Evolutionary conservation across 2,329 filamentous ascomycete species (phyloP).

Genomic region (Aspergillus sp.): DNA sequence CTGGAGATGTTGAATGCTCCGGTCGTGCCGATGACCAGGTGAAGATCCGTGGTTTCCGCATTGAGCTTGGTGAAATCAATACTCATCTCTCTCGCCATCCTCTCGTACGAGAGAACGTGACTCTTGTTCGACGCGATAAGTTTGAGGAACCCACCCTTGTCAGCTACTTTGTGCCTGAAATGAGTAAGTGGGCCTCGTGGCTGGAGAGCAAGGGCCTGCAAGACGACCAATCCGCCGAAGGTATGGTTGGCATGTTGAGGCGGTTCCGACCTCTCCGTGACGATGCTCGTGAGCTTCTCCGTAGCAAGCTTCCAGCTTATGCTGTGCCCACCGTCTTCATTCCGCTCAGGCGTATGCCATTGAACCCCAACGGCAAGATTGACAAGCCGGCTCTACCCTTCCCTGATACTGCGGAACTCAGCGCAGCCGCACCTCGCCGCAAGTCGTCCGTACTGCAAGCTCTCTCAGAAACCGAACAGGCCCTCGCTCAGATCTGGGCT

Average conservation of each 20-base stretch:
- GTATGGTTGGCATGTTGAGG: slow-evolving; percentile 60
- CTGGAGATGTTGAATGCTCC: slow-evolving; percentile 75
- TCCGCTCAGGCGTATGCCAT: slow-evolving; percentile 70
- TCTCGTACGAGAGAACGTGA: slow-evolving; percentile 82
- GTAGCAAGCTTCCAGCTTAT: slow-evolving; percentile 72
- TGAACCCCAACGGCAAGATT: slow-evolving; percentile 87
- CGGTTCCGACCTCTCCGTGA: slow-evolving; percentile 65
- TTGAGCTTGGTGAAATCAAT: slow-evolving; percentile 94
- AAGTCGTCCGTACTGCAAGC: slow-evolving; percentile 53
- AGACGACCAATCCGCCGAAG: slow-evolving; percentile 55
- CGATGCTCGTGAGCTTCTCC: slow-evolving; percentile 69
- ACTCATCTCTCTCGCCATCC: slow-evolving; percentile 75
- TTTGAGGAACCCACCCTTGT: slow-evolving; percentile 85
- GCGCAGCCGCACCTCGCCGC: slow-evolving; percentile 58
- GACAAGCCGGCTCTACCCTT: slow-evolving; percentile 80
- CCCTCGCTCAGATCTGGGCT: slow-evolving; percentile 74
- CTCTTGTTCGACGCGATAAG: slow-evolving; percentile 79
- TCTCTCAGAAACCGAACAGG: slow-evolving; percentile 63
- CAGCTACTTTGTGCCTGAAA: slow-evolving; percentile 87
- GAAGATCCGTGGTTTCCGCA: slow-evolving; percentile 94
- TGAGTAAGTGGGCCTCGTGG: slow-evolving; percentile 73
- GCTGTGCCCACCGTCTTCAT: slow-evolving; percentile 77
- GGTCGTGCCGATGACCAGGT: slow-evolving; percentile 87
- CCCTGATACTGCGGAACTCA: slow-evolving; percentile 72
- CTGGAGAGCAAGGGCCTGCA: slow-evolving; percentile 60